Evolutionary conservation across 345 rosid species (phyloP), one percentile per base, ranked within the genome.

Genomic region (Firmiana major): DNA sequence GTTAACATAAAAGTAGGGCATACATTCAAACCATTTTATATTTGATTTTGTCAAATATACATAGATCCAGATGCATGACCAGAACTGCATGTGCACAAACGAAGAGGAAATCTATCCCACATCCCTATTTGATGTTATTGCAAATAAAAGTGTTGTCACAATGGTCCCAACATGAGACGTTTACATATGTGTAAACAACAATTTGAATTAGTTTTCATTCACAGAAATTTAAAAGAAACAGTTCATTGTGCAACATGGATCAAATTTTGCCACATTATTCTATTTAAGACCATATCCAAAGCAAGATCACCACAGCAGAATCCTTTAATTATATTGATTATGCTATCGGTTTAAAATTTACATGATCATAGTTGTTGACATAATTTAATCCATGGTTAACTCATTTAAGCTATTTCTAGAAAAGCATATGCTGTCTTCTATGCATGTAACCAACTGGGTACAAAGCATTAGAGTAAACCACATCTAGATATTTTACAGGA

Each of bases 1-100:
- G 13, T 58, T 60, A 16, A 43, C 9, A 19, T 4, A 51, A 17
- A 9, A 53, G 28, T 53, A 34, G 45, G 16, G 13, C 7, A 71
- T 9, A 34, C 38, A 60, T 60, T 26, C 7, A 36, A 28, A 45
- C 21, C 5, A 42, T 51, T 63, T 38, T 38, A 45, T 49, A 34
- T n/a, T 34, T 6, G 73, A 36, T 26, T 75, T 24, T 46, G 28
- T 68, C n/a, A 65, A 9, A 46, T 57, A 46, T 8, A 63, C 53
- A 65, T 12, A 65, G 73, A 69, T 69, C 63, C 26, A 42, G 66
- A 74, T 71, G 26, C 5, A 49, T 67, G 36, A 26, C 42, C 42
- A 57, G 59, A 15, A 73, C 15, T 38, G 62, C 17, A 62, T 34
- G 24, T 42, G 43, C 48, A 68, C 13, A 55, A 7, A 53, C 31